Evolutionary conservation across 306 rosid species (phyloP).

Genomic region (Dalbergia oliveri): DNA sequence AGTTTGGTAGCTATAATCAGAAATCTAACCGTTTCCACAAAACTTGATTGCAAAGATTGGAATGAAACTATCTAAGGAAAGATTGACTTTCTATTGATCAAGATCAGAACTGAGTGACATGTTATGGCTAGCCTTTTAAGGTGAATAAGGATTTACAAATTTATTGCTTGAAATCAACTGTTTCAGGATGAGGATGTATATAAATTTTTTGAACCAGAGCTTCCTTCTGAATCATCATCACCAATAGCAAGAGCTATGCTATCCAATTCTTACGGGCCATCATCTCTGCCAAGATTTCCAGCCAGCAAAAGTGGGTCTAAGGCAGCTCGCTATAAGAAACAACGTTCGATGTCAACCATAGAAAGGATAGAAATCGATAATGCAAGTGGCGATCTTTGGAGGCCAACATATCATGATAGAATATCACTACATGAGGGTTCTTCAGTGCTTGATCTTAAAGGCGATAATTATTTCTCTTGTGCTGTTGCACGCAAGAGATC

Average conservation of each 20-base stretch:
- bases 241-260: conserved; percentile 51
- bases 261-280: conserved; percentile 51
- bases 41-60: conserved; percentile 13
- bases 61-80: not conserved
- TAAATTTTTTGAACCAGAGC: conserved; percentile 90
- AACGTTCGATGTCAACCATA: conserved; percentile 70
- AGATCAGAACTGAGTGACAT: conserved; percentile 7
- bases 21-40: conserved; percentile 8
- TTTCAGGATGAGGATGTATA: conserved; percentile 92
- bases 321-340: conserved; percentile 70
- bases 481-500: conserved; percentile 80
- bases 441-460: conserved; percentile 90
- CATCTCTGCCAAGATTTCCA: conserved; percentile 59
- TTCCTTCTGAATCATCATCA: conserved; percentile 69
- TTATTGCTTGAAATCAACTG: conserved; percentile 24
- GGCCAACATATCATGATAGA: conserved; percentile 58
- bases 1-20: conserved; percentile 6
- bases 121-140: conserved; percentile 22
- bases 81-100: conserved; percentile 12
- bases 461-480: conserved; percentile 91
- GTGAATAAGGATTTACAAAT: conserved; percentile 1
- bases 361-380: conserved; percentile 61
- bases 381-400: conserved; percentile 50
- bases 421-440: conserved; percentile 73
- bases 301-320: conserved; percentile 55